Evolutionary conservation across 2,329 filamentous ascomycete genomes (phyloP).

Genomic region (Ascochyta rabiei): DNA sequence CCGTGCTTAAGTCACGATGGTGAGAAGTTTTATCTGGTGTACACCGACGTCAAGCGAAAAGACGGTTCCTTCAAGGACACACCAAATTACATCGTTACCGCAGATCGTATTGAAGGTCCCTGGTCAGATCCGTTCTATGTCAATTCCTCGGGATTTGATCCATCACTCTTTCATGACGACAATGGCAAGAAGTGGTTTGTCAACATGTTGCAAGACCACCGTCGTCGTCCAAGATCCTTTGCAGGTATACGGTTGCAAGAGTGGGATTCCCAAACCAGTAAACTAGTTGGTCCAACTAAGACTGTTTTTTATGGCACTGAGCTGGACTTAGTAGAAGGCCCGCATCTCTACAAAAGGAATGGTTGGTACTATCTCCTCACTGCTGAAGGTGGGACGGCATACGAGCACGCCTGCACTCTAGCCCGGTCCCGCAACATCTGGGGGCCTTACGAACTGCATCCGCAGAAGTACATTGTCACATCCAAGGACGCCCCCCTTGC

Average conservation of each 20-base stretch:
- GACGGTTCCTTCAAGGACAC: slow-evolving; percentile 70
- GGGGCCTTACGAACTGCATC: slow-evolving; percentile 51
- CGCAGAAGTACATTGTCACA: slow-evolving; percentile 51
- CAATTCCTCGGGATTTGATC: slow-evolving; percentile 69
- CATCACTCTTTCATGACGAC: slow-evolving; percentile 49
- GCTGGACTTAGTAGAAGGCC: slow-evolving; percentile 50
- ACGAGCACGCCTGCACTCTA: slow-evolving; percentile 49
- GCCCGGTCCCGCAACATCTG: slow-evolving; percentile 47
- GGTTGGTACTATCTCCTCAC: slow-evolving; percentile 47
- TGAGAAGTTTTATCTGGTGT: slow-evolving; percentile 66
- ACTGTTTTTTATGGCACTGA: slow-evolving; percentile 62
- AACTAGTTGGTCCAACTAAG: slow-evolving; percentile 62
- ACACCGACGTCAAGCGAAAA: slow-evolving; percentile 70
- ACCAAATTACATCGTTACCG: slow-evolving; percentile 67
- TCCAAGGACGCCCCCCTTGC: slow-evolving; percentile 45
- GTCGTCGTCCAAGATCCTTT: slow-evolving; percentile 50
- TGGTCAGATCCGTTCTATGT: slow-evolving; percentile 67
- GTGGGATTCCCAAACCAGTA: slow-evolving; percentile 57
- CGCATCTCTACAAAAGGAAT: slow-evolving; percentile 46
- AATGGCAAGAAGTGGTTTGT: slow-evolving; percentile 47
- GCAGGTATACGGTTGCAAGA: slow-evolving; percentile 65
- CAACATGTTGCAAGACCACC: slow-evolving; percentile 48
- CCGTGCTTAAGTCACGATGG: slow-evolving; percentile 68
- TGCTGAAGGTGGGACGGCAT: slow-evolving; percentile 49
- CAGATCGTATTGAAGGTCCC: slow-evolving; percentile 59